A percentile compares a stretch with the other conserved stretches of the same genome.
Conservation (phyloP, 768 basidiomycete species). For the Pleurotus ostreatus region DNA sequence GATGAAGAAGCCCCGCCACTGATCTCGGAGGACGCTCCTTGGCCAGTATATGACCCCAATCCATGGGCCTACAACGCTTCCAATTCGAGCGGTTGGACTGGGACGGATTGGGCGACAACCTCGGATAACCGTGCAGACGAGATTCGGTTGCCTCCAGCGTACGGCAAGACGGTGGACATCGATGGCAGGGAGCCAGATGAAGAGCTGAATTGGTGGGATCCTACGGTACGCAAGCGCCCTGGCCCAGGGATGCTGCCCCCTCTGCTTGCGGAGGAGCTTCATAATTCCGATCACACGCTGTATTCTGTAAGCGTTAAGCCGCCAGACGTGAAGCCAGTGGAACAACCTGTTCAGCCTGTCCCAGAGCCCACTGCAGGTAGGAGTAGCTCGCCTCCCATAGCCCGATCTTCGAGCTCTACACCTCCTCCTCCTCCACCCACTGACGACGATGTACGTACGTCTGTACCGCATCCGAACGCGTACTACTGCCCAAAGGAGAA, state of each 20-base stretch:
- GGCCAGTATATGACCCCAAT: conserved; percentile 15
- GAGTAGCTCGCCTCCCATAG: conserved; percentile 11
- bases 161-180: conserved; percentile 32
- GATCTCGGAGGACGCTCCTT: conserved; percentile 27
- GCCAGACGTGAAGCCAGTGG: conserved; percentile 15
- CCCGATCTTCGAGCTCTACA: conserved; percentile 13
- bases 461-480: conserved; percentile 78
- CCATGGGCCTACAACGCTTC: background rate
- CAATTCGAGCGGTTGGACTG: conserved; percentile 2
- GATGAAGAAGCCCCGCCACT: conserved; percentile 33
- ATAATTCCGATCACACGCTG: conserved; percentile 69
- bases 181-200: conserved; percentile 58
- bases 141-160: conserved; percentile 9
- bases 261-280: conserved; percentile 59
- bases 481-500: conserved; percentile 83
- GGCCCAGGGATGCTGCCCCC: conserved; percentile 71
- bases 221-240: conserved; percentile 51
- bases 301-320: conserved; percentile 50
- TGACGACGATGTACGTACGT: conserved; percentile 59
- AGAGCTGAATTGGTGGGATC: conserved; percentile 70
- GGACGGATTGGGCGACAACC: conserved; percentile 2
- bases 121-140: background rate
- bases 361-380: conserved; percentile 5
- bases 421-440: conserved; percentile 39
- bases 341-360: background rate